phyloP scores from a whole-genome alignment of 108 stramenopile species.

The Hondaea fermentalgiana region DNA sequence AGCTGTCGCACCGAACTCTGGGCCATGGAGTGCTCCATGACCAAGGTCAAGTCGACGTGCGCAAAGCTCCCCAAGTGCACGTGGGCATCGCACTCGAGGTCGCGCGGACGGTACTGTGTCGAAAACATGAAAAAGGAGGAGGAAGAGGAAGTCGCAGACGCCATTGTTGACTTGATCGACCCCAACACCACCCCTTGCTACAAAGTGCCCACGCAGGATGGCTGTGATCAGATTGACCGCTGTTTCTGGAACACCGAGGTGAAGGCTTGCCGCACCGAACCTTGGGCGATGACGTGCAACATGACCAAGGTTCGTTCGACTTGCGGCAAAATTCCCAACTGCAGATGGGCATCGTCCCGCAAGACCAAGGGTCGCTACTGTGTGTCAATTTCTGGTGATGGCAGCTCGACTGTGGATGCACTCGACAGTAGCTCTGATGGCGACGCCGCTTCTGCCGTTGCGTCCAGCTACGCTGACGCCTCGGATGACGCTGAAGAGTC shows the following conservation, averaged over 20 bases:
- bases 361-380: neutral
- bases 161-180: neutral
- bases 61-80: neutral
- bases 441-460: neutral
- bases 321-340: neutral
- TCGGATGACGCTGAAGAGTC: neutral
- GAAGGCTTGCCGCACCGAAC: neutral
- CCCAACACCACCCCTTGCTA: neutral
- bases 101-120: neutral
- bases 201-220: neutral
- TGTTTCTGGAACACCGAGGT: neutral
- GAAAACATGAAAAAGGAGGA: neutral
- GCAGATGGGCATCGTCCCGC: neutral
- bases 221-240: neutral
- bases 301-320: neutral
- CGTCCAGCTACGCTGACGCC: neutral
- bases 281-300: slow-evolving; percentile 1
- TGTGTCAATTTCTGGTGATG: neutral
- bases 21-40: slow-evolving; percentile 17
- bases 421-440: neutral
- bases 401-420: neutral
- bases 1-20: neutral
- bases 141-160: neutral
- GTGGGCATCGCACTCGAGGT: neutral
- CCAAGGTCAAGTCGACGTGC: neutral